Base-by-base conservation (phyloP, 2,329 filamentous ascomycete species). In the Verticillium isaacii region DNA sequence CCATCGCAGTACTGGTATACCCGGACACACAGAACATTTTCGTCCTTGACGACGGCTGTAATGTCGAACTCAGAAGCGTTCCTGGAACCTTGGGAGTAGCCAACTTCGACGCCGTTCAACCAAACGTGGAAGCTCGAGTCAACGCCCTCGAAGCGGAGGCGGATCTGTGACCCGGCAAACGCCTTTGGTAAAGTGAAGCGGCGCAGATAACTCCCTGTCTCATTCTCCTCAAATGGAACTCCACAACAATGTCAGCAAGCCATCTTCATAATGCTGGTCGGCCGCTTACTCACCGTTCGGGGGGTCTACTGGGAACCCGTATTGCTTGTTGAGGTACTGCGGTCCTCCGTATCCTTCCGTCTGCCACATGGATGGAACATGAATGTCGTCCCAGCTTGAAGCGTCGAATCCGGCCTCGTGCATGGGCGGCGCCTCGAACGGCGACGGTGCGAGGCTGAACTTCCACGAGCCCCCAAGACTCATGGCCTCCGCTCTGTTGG, bases 41-140 rank as follows among this genome's bases (percentile, higher is more conserved):
- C 69, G 3, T 73, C 50, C 1, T 74, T 70, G 1, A 91, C 74
- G 36, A 79, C 73, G 0, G 75, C 66, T 0, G 88, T 87, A 6
- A 93, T 79, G 66, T 92, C 89, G 65, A 92, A 93, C 66, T 92
- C 90, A 32, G 84, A 85, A 0, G 90, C 85, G 64, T 92, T 92
- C 23, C 90, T 80, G 5, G 86, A 86, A 1, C 89, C 90, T 69
- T 92, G 89, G 1, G 85, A 86, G 69, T 92, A 92, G 1, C 90
- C 90, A 6, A 91, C 81, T 56, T 87, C 77, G 12, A 77, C 74
- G 0, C 88, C 87, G 67, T 93, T 92, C 3, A 93, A 70, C 82
- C 85, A 92, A 2, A 91, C 78, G 66, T 89, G 85, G 65, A 89
- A 92, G 0, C 89, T 85, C 55, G 87, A 85, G 68, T 92, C 89